Evolutionary conservation across 768 basidiomycete species (phyloP).

Genomic region (Gelatoporia subvermispora): DNA sequence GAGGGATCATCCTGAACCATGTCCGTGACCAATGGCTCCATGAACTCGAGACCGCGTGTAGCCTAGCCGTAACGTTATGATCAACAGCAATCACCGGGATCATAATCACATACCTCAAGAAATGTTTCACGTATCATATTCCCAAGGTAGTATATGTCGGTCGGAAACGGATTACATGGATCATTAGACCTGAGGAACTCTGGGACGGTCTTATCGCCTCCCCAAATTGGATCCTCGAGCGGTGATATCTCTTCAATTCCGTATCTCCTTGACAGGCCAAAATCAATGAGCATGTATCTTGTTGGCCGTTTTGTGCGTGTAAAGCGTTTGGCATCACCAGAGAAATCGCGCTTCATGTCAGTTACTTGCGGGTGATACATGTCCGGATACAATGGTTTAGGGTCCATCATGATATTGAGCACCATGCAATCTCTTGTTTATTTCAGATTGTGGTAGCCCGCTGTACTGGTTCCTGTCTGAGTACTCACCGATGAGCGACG

Average conservation of each 20-base stretch:
- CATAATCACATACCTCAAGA: neutral
- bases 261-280: conserved; percentile 30
- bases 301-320: conserved; percentile 26
- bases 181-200: conserved; percentile 19
- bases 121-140: conserved; percentile 14
- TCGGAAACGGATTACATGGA: conserved; percentile 15
- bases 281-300: conserved; percentile 33
- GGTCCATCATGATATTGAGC: conserved; percentile 13
- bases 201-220: conserved; percentile 37
- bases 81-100: neutral
- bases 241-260: conserved; percentile 22
- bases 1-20: conserved; percentile 24
- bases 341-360: conserved; percentile 19
- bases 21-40: conserved; percentile 17
- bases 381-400: neutral
- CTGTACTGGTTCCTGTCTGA: too few species aligned
- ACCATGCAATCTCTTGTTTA: conserved; percentile 5
- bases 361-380: conserved; percentile 9
- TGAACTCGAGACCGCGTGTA: conserved; percentile 16
- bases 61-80: neutral
- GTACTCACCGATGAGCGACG: conserved; percentile 31
- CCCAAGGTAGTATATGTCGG: conserved; percentile 18
- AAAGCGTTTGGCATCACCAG: conserved; percentile 17
- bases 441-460: neutral
- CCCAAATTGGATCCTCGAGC: conserved; percentile 25